These are phyloP conservation scores for Wallacemonas sp. DNA, from an alignment of 208 protist species.

Conservation along the genomic window DNA sequence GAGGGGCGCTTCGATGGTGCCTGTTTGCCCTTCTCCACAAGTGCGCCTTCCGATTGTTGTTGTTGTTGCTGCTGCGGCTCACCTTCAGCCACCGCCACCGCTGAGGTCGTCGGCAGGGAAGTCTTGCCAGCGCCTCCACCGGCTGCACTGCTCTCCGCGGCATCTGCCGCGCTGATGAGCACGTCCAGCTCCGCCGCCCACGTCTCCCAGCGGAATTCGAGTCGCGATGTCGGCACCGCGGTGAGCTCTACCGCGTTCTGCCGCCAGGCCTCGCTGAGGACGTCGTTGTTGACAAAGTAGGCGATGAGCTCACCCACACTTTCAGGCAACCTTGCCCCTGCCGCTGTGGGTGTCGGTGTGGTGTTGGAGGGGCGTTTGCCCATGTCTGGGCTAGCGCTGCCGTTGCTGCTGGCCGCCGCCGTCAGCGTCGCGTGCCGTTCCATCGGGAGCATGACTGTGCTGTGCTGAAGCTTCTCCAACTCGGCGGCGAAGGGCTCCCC, in stretches of 20 bases:
- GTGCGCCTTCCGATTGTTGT: constrained; percentile 8
- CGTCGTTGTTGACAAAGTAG: constrained; percentile 2
- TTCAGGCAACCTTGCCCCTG: background rate
- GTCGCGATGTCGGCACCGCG: constrained; percentile 64
- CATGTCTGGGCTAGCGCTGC: background rate
- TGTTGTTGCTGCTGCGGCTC: background rate
- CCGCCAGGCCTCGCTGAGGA: constrained; percentile 41
- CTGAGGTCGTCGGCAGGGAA: too few species aligned
- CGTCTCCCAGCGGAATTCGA: constrained; percentile 69
- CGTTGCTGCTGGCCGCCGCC: background rate
- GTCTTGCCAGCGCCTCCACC: too few species aligned
- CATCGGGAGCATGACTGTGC: too few species aligned
- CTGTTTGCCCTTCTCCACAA: background rate
- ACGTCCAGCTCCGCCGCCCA: constrained; percentile 65
- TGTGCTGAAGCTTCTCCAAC: background rate
- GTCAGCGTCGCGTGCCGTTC: too few species aligned
- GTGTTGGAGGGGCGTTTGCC: background rate
- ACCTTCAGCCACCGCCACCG: too few species aligned
- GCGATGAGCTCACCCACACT: background rate
- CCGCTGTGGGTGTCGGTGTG: background rate
- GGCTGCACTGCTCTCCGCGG: too few species aligned
- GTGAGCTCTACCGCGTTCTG: constrained; percentile 66
- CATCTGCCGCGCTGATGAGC: constrained; percentile 15
- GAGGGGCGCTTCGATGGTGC: background rate
- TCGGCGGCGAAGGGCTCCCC: constrained; percentile 57